Evolutionary conservation across 352 stramenopile genomes (phyloP), one percentile per base, ranked within the genome.

Genomic region (Phytophthora citrophthora): DNA sequence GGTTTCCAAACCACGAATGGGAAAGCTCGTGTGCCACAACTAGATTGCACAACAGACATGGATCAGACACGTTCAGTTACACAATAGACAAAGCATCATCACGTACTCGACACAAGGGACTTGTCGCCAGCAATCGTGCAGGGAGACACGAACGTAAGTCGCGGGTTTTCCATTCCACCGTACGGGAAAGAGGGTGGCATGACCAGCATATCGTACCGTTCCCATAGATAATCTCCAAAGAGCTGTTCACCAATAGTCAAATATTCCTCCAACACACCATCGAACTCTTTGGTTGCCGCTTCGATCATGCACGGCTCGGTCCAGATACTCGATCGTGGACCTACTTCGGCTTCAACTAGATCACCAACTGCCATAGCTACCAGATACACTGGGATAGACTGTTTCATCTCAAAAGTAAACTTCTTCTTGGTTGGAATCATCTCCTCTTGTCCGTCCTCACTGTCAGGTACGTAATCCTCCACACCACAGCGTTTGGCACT

Each of bases 121-220:
- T 89, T 81, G 26, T 95, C 87, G 1, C 88, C 86, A n/a, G 79
- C 78, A 59, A 95, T 74, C 15, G 89, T 81, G 16, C 76, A 89
- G 32, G 85, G 88, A 23, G 88, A 94, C 49, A 92, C 70, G 48
- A 92, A 98, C 9, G 92, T 97, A 34, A 97, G 77, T 27, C 89
- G 83, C 8, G 93, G 93, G 74, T 98, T 98, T 73, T 99, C 97
- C 97, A 99, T 99, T n/a, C 97, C 97, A 32, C 97, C 97, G 72
- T 99, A 99, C 0, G 89, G 88, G 57, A 97, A 97, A n/a, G 81
- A 95, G 6, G 86, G 86, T 9, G 88, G 88, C 86, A 96, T 91
- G 32, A 92, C 77, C 39, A 96, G 54, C 49, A 96, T 57, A 54
- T 94, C 88, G 61, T 96, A 96, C 8, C 77, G 81, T 53, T 92